These are phyloP conservation scores for Rhododendron griersonianum DNA, from an alignment of 148 eudicot species.

Conservation along the genomic window DNA sequence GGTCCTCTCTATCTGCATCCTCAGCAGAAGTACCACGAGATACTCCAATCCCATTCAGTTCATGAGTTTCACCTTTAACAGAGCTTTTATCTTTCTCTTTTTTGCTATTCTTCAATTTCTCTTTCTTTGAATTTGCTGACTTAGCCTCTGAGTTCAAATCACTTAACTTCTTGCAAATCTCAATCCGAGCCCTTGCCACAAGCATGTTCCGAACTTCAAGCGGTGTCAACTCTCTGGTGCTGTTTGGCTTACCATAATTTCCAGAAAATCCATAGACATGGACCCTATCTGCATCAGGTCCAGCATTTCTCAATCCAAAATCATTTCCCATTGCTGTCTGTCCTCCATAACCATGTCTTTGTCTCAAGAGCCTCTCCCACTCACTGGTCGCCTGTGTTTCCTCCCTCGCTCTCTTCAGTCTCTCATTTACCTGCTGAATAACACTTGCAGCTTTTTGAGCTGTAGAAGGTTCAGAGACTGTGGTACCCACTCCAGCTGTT, in stretches of 20 bases:
- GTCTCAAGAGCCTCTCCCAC: constrained; percentile 25
- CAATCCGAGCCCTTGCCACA: constrained; percentile 41
- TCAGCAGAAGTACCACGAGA: constrained; percentile 14
- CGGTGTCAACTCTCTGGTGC: constrained; percentile 38
- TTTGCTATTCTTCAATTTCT: constrained; percentile 26
- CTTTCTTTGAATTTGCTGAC: constrained; percentile 24
- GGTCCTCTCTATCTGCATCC: constrained; percentile 10
- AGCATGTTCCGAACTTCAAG: constrained; percentile 44
- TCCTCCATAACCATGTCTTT: constrained; percentile 22
- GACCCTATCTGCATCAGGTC: constrained; percentile 4
- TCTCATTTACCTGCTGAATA: constrained; percentile 37
- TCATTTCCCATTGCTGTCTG: constrained; percentile 25
- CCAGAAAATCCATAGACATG: constrained; percentile 19
- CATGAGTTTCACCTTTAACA: constrained; percentile 8
- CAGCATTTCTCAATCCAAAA: constrained; percentile 7
- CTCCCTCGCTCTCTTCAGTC: constrained; percentile 45
- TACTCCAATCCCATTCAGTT: constrained; percentile 19
- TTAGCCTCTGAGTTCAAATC: constrained; percentile 35
- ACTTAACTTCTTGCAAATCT: constrained; percentile 34
- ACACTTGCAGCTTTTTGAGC: constrained; percentile 38
- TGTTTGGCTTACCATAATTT: constrained; percentile 18
- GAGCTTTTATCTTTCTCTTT: constrained; percentile 21
- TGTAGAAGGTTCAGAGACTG: constrained; percentile 21
- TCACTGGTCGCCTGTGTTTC: constrained; percentile 21
- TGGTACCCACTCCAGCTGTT: constrained; percentile 8